Evolutionary conservation across 371 early-diverging fungal genomes (phyloP).

Genomic region (Zychaea mexicana): DNA sequence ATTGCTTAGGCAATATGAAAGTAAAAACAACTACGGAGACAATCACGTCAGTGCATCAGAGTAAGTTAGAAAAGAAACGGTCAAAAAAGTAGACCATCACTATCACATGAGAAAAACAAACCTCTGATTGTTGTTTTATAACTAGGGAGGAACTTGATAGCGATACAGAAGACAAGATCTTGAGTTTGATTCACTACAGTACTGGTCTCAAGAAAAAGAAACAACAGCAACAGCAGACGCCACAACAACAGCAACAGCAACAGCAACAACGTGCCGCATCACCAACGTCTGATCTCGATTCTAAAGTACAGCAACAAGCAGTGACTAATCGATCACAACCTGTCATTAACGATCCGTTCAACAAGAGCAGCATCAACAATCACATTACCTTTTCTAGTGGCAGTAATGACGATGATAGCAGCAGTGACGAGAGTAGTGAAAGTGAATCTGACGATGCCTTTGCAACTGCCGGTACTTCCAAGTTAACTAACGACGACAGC

Average conservation of each 20-base stretch:
- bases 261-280: too few relatives aligned
- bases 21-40: background rate
- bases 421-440: background rate
- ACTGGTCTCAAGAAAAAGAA: background rate
- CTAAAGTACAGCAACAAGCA: background rate
- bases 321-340: background rate
- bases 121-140: background rate
- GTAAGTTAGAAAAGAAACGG: too few relatives aligned
- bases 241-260: background rate
- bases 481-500: too few relatives aligned
- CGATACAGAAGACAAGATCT: conserved; percentile 7
- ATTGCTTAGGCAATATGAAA: conserved; percentile 9
- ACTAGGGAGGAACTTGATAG: conserved; percentile 8
- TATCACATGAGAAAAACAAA: too few relatives aligned
- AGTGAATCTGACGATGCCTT: background rate
- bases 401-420: background rate
- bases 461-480: too few relatives aligned
- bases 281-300: background rate
- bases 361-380: too few relatives aligned
- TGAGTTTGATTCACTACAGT: conserved; percentile 6
- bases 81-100: too few relatives aligned
- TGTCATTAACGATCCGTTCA: background rate
- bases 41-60: background rate
- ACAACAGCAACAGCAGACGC: background rate
- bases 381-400: background rate